Conservation (phyloP, 2,329 filamentous ascomycete species). For the Ilyonectria robusta region DNA sequence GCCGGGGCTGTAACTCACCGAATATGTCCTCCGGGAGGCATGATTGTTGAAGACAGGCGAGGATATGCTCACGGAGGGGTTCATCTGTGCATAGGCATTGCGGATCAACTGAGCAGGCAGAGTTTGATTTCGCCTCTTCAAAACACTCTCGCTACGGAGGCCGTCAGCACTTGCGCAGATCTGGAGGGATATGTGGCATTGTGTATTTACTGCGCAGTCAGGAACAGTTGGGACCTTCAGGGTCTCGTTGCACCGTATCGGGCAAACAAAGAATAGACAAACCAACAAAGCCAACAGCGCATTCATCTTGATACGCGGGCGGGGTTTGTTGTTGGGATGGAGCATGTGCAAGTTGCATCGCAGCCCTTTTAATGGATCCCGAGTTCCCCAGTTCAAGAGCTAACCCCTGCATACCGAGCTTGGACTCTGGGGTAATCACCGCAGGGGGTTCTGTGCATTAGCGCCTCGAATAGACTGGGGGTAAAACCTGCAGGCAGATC, state of each 20-base stretch:
- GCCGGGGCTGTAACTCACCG: background rate
- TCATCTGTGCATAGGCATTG: background rate
- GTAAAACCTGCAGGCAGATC: no score
- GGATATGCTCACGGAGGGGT: background rate
- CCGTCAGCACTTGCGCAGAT: background rate
- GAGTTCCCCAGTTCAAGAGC: background rate
- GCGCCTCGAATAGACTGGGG: no score
- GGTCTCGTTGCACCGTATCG: conserved; percentile 5
- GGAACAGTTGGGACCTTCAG: background rate
- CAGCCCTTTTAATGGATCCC: conserved; percentile 4
- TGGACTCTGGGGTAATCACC: no score
- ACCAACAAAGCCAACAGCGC: background rate
- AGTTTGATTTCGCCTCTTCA: background rate
- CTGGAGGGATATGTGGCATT: background rate
- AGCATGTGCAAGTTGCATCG: background rate
- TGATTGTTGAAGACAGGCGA: background rate
- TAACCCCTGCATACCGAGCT: background rate
- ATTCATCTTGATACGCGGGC: conserved; percentile 2
- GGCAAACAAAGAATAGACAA: conserved; percentile 2
- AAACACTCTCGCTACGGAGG: background rate
- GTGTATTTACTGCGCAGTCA: conserved; percentile 2
- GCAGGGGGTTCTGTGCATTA: no score
- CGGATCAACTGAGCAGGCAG: conserved; percentile 4
- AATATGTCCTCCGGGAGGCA: background rate
- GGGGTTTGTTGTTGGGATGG: background rate